A percentile compares a stretch with the other conserved stretches of the same genome.
Evolutionary conservation across 805 yeast genomes (phyloP).

Genomic region (Myxozyma vanderwaltii): DNA sequence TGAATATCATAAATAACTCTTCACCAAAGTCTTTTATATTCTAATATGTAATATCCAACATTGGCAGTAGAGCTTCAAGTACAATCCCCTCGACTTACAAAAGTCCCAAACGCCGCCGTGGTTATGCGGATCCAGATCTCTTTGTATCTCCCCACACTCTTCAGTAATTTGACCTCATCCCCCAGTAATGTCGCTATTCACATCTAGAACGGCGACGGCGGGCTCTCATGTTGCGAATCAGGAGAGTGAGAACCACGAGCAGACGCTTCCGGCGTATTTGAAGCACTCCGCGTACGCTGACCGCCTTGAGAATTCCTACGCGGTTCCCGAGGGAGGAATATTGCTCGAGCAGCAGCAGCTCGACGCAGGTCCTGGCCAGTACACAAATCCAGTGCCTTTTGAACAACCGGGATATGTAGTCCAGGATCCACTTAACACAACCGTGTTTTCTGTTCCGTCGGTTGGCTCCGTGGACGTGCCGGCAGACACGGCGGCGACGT

Average conservation of each 20-base stretch:
- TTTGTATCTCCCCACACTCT: background rate
- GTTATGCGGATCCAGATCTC: constrained; percentile 8
- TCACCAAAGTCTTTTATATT: too few species aligned
- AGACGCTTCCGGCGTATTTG: constrained; percentile 10
- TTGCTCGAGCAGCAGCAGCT: background rate
- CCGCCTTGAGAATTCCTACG: constrained; percentile 6
- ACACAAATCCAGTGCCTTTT: background rate
- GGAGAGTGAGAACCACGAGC: background rate
- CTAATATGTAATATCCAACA: too few species aligned
- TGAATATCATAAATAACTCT: too few species aligned
- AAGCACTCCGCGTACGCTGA: constrained; percentile 15
- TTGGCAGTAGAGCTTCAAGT: too few species aligned
- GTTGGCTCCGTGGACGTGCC: constrained; percentile 9
- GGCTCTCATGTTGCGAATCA: background rate
- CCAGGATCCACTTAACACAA: constrained; percentile 5
- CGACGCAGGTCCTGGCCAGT: background rate
- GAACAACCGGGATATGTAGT: constrained; percentile 1
- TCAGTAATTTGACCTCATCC: background rate
- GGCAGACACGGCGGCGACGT: background rate
- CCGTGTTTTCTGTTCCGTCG: constrained; percentile 6
- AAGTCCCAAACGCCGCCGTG: background rate
- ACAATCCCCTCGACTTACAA: background rate
- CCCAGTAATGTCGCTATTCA: constrained; percentile 3
- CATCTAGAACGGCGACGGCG: constrained; percentile 1
- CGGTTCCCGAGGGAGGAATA: background rate